Percentiles rank a stretch among this genome's conserved stretches.
Evolutionary conservation across 495 filamentous ascomycete genomes (phyloP).

Genomic region (Hypoxylon trugodes): DNA sequence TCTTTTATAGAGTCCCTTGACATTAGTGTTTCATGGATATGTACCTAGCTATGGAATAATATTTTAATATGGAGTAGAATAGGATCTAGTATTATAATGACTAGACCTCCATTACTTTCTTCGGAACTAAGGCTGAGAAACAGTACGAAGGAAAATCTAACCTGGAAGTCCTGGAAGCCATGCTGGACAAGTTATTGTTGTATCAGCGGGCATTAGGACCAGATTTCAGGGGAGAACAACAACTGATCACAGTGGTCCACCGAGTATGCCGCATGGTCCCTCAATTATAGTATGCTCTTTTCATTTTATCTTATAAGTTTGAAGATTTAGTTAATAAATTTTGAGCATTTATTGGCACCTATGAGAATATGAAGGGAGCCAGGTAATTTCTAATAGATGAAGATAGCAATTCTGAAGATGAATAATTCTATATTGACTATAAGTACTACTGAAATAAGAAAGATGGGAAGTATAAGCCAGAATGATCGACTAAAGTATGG

Average conservation of each 20-base stretch:
- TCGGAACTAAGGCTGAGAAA: neutral
- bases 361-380: neutral
- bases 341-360: neutral
- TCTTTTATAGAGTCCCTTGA: neutral
- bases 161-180: slow-evolving; percentile 1
- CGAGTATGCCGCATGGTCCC: neutral
- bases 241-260: neutral
- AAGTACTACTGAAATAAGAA: no score
- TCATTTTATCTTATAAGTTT: neutral
- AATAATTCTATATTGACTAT: no score
- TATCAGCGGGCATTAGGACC: neutral
- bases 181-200: neutral
- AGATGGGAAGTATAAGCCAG: no score
- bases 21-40: slow-evolving; percentile 3
- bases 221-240: slow-evolving; percentile 5
- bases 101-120: slow-evolving; percentile 3
- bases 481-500: no score
- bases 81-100: slow-evolving; percentile 4
- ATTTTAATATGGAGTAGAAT: neutral
- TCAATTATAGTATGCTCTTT: slow-evolving; percentile 1
- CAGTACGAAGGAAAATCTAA: neutral
- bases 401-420: no score
- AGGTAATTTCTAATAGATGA: neutral
- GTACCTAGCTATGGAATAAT: slow-evolving; percentile 3
- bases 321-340: slow-evolving; percentile 5